Conservation (phyloP, 176 grass and related monocot species). For the Hordeum marinum region DNA sequence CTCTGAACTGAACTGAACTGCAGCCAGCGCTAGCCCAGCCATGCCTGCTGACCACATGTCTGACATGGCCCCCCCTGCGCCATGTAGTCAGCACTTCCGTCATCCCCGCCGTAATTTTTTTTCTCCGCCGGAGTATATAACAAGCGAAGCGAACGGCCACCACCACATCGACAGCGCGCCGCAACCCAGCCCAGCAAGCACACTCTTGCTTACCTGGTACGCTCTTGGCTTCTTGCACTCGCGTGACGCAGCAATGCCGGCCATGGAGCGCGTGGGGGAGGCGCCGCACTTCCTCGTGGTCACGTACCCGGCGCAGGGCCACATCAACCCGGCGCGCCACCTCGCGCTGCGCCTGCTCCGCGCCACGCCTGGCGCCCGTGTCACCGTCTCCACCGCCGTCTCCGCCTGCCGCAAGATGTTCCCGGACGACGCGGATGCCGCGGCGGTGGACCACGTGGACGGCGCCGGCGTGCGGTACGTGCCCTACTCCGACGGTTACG, state of each 20-base stretch:
- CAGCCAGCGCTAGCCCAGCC: neutral
- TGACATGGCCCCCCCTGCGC: neutral
- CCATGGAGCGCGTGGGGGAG: conserved; percentile 6
- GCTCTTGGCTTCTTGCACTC: neutral
- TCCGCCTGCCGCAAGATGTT: conserved; percentile 50
- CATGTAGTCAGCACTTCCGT: conserved; percentile 24
- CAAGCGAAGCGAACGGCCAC: neutral
- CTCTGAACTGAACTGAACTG: neutral
- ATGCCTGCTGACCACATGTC: neutral
- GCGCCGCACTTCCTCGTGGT: conserved; percentile 51
- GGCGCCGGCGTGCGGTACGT: conserved; percentile 29
- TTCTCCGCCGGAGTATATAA: neutral
- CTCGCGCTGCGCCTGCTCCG: conserved; percentile 37
- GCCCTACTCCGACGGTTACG: conserved; percentile 55
- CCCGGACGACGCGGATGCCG: neutral
- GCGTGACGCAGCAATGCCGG: neutral
- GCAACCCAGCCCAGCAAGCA: neutral
- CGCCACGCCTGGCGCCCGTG: conserved; percentile 13
- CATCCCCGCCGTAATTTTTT: neutral
- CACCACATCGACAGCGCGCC: neutral
- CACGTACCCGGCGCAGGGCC: conserved; percentile 42
- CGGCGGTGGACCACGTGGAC: neutral
- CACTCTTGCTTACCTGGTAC: neutral
- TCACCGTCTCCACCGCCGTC: conserved; percentile 53
- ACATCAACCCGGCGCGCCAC: conserved; percentile 63